Evolutionary conservation across 345 rosid species (phyloP).

Genomic region (Firmiana major): DNA sequence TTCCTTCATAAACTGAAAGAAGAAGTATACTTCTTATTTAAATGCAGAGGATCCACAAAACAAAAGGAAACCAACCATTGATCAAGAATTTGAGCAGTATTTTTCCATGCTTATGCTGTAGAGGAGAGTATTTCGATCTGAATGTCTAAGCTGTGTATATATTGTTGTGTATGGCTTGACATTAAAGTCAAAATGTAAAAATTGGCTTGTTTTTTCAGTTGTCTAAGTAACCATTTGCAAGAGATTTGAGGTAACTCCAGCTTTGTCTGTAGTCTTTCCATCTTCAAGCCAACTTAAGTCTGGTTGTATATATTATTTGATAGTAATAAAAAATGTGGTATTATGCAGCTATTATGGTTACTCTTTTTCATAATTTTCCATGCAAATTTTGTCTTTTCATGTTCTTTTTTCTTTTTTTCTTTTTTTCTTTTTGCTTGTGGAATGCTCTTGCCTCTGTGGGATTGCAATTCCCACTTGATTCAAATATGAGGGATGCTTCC

Average conservation of each 20-base stretch:
- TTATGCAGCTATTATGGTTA: neutral
- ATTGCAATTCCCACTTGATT: neutral
- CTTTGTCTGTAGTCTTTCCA: neutral
- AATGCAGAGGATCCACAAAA: conserved; percentile 42
- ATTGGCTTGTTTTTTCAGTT: neutral
- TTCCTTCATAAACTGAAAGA: conserved; percentile 1
- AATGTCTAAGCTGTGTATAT: neutral
- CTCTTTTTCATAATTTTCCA: neutral
- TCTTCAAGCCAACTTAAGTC: conserved; percentile 5
- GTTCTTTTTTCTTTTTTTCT: neutral
- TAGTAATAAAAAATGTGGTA: neutral
- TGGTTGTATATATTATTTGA: conserved; percentile 8
- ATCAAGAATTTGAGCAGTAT: conserved; percentile 87
- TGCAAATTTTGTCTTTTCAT: neutral
- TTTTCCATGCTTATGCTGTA: conserved; percentile 77
- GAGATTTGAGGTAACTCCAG: conserved; percentile 5
- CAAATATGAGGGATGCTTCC: neutral
- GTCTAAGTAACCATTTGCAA: neutral
- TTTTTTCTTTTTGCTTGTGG: neutral
- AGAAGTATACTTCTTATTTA: neutral
- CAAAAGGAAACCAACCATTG: conserved; percentile 68
- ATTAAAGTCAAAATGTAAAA: neutral
- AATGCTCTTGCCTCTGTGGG: neutral
- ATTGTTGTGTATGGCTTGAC: neutral
- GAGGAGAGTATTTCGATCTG: conserved; percentile 10